Percentiles rank a stretch among this genome's conserved stretches.
phyloP scores from a whole-genome alignment of 1,284 basidiomycete species.

The Cutaneotrichosporon cutaneum region DNA sequence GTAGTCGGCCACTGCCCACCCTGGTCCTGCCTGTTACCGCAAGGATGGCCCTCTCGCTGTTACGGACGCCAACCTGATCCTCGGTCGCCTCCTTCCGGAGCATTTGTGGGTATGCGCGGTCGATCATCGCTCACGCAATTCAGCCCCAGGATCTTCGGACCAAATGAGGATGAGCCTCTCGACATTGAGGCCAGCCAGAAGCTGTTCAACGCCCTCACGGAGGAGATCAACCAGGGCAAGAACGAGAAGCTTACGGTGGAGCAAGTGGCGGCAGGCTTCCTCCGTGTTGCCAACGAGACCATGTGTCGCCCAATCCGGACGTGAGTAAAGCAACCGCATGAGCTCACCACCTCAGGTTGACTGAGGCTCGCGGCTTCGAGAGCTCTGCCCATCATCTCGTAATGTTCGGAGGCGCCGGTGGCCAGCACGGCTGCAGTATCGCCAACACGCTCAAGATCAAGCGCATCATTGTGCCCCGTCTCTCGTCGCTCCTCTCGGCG shows the following conservation, averaged over 20 bases:
- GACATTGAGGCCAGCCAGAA: conserved; percentile 49
- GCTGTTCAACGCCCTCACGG: conserved; percentile 52
- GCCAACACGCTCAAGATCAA: conserved; percentile 40
- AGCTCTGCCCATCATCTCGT: conserved; percentile 37
- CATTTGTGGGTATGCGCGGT: conserved; percentile 57
- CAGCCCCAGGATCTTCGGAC: conserved; percentile 53
- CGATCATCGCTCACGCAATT: no score
- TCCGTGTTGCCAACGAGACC: conserved; percentile 44
- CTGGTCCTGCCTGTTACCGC: conserved; percentile 39
- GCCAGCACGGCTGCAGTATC: conserved; percentile 43
- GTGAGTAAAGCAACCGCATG: conserved; percentile 5
- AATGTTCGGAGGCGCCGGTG: conserved; percentile 48
- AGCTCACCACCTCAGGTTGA: conserved; percentile 25
- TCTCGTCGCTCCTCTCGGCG: conserved; percentile 45
- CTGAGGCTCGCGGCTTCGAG: conserved; percentile 43
- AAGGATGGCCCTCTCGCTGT: conserved; percentile 48
- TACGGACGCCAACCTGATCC: conserved; percentile 51
- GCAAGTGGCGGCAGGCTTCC: conserved; percentile 40
- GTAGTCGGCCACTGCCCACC: conserved; percentile 57
- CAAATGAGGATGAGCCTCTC: conserved; percentile 56
- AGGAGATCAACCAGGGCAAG: conserved; percentile 51
- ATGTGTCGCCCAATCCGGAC: conserved; percentile 47
- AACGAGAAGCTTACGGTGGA: conserved; percentile 32
- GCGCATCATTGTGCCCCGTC: conserved; percentile 40
- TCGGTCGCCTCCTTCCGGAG: conserved; percentile 53